A percentile compares a stretch with the other conserved stretches of the same genome.
phyloP scores from a whole-genome alignment of 2,329 filamentous ascomycete species.

The Xylaria multiplex region DNA sequence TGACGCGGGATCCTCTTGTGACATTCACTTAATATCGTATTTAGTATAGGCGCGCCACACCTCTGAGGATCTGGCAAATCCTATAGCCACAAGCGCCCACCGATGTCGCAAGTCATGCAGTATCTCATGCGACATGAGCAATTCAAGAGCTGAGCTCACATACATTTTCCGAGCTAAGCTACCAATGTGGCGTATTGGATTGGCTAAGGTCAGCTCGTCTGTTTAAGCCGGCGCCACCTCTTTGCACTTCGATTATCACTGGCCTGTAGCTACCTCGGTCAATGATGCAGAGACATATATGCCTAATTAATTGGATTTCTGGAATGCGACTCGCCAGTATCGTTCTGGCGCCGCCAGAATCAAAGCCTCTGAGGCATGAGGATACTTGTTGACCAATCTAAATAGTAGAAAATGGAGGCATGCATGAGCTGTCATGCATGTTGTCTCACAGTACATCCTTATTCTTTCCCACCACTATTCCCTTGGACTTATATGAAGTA shows the following conservation, averaged over 20 bases:
- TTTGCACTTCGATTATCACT: background rate
- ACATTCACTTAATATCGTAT: background rate
- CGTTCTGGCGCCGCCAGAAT: background rate
- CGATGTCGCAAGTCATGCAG: constrained; percentile 7
- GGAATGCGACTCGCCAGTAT: background rate
- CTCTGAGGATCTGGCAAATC: background rate
- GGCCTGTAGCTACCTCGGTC: background rate
- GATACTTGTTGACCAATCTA: background rate
- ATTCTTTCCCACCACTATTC: no score
- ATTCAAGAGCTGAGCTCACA: background rate
- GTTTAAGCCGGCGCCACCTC: background rate
- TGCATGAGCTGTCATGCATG: no score
- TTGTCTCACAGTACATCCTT: no score
- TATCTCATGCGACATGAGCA: background rate
- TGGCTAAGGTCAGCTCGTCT: background rate
- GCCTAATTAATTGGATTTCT: background rate
- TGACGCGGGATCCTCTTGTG: no score
- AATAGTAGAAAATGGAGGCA: no score
- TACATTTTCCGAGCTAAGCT: background rate
- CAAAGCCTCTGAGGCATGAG: background rate
- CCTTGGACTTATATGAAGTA: no score
- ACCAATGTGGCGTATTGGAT: background rate
- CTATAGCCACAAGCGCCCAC: background rate
- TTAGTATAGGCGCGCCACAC: background rate
- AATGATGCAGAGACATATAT: background rate